Base-by-base conservation (phyloP, 305 asterid species). In the Fraxinus sp. region DNA sequence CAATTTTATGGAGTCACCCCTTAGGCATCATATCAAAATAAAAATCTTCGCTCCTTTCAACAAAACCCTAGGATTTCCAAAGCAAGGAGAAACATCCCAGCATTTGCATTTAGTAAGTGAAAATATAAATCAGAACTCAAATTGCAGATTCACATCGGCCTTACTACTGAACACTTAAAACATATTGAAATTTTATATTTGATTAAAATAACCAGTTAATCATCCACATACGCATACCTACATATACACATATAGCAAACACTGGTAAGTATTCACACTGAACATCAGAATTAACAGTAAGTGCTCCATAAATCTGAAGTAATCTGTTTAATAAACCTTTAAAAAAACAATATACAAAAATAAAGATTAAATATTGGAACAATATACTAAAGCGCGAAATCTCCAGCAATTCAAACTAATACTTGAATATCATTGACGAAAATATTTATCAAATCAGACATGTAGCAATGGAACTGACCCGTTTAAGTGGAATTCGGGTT, bases 381-480 rank as follows among this genome's bases (percentile, higher is more conserved):
- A 41, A 78, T 16, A 59, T 36, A 73, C 78, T 33, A 20, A 78
- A 74, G 14, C 10, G 74, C 70, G 32, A 73, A 76, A 44, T n/a
- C 78, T 36, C 41, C 33, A 68, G 35, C 26, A 32, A 75, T 9
- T 64, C 73, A 24, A 49, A 49, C 59, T 13, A 49, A 49, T 14
- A 76, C 1, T n/a, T 9, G n/a, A 24, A 46, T 14, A 16, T 1
- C 16, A 44, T 10, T 24, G 71, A 46, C 39, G 24, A 32, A 73
- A 14, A 70, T 3, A 70, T 46, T 68, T n/a, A 62, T 33, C 10
- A 81, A 76, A 41, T 49, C 22, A 33, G 68, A 41, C 59, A 13
- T 26, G 36, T 3, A 36, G 26, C 13, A 20, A 62, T 66, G 20
- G 73, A 28, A 64, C 81, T 26, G 62, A 86, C 84, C 89, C 49